Conservation (phyloP, 331 rosid species). For the Rosa hybrid region DNA sequence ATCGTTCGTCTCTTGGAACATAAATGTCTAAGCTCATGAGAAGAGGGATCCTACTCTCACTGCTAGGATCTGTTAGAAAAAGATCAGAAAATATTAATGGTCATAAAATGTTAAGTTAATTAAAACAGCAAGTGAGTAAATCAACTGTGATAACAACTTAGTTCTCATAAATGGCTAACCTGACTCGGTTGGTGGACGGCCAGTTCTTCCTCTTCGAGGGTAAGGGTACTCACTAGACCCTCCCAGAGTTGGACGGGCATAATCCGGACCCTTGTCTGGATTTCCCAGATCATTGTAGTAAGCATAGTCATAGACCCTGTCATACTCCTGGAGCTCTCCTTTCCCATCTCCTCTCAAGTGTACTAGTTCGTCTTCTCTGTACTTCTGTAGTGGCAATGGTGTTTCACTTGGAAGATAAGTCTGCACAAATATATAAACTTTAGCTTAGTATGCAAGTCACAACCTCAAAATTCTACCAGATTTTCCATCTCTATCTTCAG, state of each 20-base stretch:
- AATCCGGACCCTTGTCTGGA: constrained; percentile 54
- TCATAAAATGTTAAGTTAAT: not conserved
- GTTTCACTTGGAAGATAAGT: constrained; percentile 64
- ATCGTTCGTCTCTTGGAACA: constrained; percentile 82
- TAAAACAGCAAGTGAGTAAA: not conserved
- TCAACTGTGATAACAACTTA: not conserved
- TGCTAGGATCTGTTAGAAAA: constrained; percentile 41
- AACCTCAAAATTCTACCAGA: not conserved
- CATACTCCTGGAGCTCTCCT: constrained; percentile 65
- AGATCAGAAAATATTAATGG: not conserved
- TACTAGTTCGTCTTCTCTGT: constrained; percentile 58
- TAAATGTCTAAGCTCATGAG: constrained; percentile 52
- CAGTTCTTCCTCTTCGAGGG: constrained; percentile 84
- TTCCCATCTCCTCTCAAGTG: constrained; percentile 66
- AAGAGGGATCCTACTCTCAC: constrained; percentile 56
- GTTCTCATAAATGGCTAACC: constrained; percentile 41
- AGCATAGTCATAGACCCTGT: constrained; percentile 85
- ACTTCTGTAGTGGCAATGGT: constrained; percentile 48
- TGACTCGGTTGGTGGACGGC: constrained; percentile 52
- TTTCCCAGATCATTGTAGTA: constrained; percentile 69
- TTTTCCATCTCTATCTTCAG: not conserved
- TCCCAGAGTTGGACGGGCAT: constrained; percentile 73
- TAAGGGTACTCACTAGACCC: constrained; percentile 79
- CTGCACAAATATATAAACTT: constrained; percentile 31
- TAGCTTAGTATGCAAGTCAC: constrained; percentile 2